These are phyloP conservation scores for Bothriochloa decipiens DNA, from an alignment of 176 grass and related monocot genomes.

Conservation along the genomic window DNA sequence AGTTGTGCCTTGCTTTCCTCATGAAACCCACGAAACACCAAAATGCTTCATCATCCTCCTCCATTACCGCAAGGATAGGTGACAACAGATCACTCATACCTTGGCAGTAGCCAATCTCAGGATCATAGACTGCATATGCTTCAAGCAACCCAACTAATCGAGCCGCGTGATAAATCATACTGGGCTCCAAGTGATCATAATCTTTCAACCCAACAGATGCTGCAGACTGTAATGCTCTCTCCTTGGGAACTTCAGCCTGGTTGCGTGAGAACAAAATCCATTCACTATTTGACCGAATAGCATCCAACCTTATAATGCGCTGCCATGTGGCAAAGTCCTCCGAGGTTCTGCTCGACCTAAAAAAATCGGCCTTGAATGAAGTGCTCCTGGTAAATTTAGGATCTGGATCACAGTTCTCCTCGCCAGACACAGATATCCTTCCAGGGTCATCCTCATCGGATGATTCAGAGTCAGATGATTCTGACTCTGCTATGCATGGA, in stretches of 20 bases:
- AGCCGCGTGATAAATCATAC: conserved; percentile 78
- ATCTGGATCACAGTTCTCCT: conserved; percentile 57
- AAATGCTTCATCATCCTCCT: conserved; percentile 86
- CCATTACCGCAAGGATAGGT: conserved; percentile 79
- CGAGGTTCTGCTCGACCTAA: conserved; percentile 54
- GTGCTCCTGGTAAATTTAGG: conserved; percentile 55
- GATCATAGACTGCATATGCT: conserved; percentile 83
- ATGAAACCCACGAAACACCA: conserved; percentile 98
- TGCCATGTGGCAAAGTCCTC: conserved; percentile 90
- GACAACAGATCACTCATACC: conserved; percentile 98
- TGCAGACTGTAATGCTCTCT: conserved; percentile 61
- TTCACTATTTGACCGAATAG: conserved; percentile 73
- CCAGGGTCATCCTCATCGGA: conserved; percentile 77
- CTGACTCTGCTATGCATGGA: conserved; percentile 66
- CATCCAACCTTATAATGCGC: conserved; percentile 93
- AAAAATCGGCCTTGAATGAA: conserved; percentile 68
- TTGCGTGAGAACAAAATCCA: conserved; percentile 70
- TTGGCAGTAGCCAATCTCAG: conserved; percentile 93
- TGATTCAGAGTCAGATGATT: conserved; percentile 87
- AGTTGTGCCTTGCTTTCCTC: conserved; percentile 93
- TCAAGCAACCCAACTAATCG: conserved; percentile 82
- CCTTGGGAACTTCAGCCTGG: conserved; percentile 64
- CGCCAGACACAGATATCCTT: conserved; percentile 55
- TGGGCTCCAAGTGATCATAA: conserved; percentile 73
- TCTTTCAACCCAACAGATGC: conserved; percentile 69